phyloP scores from a whole-genome alignment of 352 stramenopile genomes.

The Pythium pyrilobum region DNA sequence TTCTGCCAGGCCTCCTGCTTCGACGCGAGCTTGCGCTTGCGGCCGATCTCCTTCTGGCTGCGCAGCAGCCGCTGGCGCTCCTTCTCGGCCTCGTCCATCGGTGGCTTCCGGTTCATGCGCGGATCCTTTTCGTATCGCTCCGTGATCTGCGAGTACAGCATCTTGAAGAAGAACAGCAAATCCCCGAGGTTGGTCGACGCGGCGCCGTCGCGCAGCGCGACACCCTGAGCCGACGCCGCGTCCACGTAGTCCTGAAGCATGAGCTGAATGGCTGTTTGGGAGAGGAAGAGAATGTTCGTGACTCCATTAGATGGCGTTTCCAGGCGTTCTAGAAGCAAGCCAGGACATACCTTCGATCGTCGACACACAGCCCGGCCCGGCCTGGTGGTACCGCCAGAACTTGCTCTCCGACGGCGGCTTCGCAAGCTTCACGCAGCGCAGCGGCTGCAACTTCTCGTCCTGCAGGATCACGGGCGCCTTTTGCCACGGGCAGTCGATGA shows the following conservation, averaged over 20 bases:
- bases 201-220: constrained; percentile 27
- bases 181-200: constrained; percentile 41
- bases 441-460: constrained; percentile 38
- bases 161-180: constrained; percentile 82
- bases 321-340: too few species aligned
- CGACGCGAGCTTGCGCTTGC: constrained; percentile 71
- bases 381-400: constrained; percentile 87
- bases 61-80: constrained; percentile 67
- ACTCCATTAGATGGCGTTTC: too few species aligned
- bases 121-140: constrained; percentile 56
- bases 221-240: constrained; percentile 28
- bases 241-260: constrained; percentile 75
- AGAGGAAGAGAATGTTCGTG: neutral
- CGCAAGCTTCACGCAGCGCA: constrained; percentile 77
- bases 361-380: constrained; percentile 78
- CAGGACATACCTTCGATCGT: constrained; percentile 83
- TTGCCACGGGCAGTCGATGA: constrained; percentile 86
- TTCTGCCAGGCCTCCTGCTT: constrained; percentile 53
- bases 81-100: constrained; percentile 79
- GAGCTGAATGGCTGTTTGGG: constrained; percentile 60
- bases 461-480: constrained; percentile 75
- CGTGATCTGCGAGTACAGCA: constrained; percentile 63
- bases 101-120: constrained; percentile 47
- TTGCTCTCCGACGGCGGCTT: constrained; percentile 75
- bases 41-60: constrained; percentile 68